phyloP scores from a whole-genome alignment of 2,329 filamentous ascomycete species.

The Cladosporium velox region DNA sequence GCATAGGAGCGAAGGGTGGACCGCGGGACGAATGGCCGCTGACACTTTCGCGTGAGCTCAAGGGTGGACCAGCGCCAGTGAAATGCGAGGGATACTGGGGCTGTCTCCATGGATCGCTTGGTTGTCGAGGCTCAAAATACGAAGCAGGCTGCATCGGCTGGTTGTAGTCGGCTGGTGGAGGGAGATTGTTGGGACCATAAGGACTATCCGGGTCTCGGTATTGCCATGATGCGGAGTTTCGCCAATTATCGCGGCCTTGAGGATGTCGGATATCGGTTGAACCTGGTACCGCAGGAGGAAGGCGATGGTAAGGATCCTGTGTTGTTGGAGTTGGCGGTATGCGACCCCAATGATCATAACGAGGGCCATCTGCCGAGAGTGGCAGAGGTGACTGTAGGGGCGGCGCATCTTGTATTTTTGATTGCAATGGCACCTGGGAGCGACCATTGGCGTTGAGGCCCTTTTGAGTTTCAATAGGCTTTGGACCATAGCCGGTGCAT shows the following conservation, averaged over 20 bases:
- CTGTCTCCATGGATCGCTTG: constrained; percentile 22
- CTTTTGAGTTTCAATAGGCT: constrained; percentile 24
- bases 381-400: neutral
- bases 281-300: neutral
- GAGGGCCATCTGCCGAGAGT: constrained; percentile 5
- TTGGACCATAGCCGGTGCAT: constrained; percentile 79
- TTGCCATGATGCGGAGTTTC: neutral
- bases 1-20: constrained; percentile 52
- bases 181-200: neutral
- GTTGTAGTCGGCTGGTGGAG: constrained; percentile 2
- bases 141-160: neutral
- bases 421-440: constrained; percentile 24
- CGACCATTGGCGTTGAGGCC: constrained; percentile 13
- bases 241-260: constrained; percentile 23
- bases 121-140: constrained; percentile 20
- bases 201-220: neutral
- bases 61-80: constrained; percentile 11
- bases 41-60: constrained; percentile 29
- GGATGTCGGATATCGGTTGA: neutral
- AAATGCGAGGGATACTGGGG: constrained; percentile 5
- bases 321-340: constrained; percentile 4
- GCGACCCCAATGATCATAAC: constrained; percentile 30
- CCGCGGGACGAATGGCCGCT: constrained; percentile 46
- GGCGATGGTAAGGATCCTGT: neutral
- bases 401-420: constrained; percentile 14